Evolutionary conservation across 495 filamentous ascomycete species (phyloP).

Genomic region (Haplographium delicatum): DNA sequence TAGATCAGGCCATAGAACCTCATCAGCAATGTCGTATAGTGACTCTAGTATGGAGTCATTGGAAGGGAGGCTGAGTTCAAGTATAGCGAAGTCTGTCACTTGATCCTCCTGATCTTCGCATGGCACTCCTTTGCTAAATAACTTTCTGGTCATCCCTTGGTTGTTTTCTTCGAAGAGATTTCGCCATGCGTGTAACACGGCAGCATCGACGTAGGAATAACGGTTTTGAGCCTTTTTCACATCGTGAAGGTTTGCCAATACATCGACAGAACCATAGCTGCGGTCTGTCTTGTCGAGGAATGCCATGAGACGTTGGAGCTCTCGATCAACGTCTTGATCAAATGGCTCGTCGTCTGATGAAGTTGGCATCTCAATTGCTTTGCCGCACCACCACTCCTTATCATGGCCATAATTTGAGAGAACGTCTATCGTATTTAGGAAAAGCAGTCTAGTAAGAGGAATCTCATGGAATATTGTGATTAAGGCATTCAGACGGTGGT

Average conservation of each 20-base stretch:
- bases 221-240: constrained; percentile 27
- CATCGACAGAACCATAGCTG: constrained; percentile 74
- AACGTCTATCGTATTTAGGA: constrained; percentile 50
- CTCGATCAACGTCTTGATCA: constrained; percentile 38
- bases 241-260: constrained; percentile 40
- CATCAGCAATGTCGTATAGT: constrained; percentile 71
- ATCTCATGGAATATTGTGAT: constrained; percentile 81
- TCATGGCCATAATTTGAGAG: constrained; percentile 49
- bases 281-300: constrained; percentile 76
- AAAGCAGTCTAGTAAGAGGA: constrained; percentile 69
- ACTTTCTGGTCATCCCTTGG: constrained; percentile 6
- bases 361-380: constrained; percentile 48
- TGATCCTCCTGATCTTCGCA: constrained; percentile 22
- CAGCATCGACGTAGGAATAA: constrained; percentile 11
- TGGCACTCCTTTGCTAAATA: constrained; percentile 20
- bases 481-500: constrained; percentile 59
- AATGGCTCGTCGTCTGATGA: constrained; percentile 29
- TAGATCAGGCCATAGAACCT: constrained; percentile 51
- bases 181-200: constrained; percentile 27
- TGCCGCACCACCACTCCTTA: constrained; percentile 82
- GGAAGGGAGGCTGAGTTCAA: constrained; percentile 33
- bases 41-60: constrained; percentile 34
- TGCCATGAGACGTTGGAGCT: constrained; percentile 76
- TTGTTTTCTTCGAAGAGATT: constrained; percentile 6
- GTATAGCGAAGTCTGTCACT: constrained; percentile 36